Percentiles rank a stretch among this genome's conserved stretches.
Evolutionary conservation across 495 filamentous ascomycete species (phyloP).

Genomic region (Choiromyces venosus): DNA sequence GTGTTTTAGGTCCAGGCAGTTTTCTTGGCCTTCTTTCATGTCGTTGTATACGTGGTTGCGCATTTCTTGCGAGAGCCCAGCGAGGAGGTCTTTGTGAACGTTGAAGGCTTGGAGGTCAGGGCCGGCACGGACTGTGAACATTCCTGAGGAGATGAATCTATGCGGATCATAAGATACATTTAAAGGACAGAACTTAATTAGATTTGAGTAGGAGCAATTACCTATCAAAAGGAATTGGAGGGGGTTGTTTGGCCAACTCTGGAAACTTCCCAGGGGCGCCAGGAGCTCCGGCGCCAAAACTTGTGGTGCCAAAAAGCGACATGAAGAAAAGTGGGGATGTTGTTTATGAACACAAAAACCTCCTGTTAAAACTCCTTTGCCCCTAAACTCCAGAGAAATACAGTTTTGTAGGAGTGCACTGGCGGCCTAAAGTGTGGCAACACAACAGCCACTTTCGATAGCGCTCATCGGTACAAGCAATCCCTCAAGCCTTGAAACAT

Average conservation of each 20-base stretch:
- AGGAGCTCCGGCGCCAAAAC: no score
- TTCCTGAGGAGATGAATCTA: constrained; percentile 22
- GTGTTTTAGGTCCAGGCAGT: constrained; percentile 14
- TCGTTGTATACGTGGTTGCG: constrained; percentile 19
- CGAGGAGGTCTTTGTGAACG: constrained; percentile 23
- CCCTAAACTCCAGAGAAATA: background rate
- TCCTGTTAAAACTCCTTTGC: background rate
- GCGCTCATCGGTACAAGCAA: background rate
- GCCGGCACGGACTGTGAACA: constrained; percentile 16
- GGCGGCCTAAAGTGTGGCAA: background rate
- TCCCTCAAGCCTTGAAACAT: no score
- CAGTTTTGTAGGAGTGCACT: background rate
- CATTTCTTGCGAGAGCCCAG: constrained; percentile 14
- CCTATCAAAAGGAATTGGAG: background rate
- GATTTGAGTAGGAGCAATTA: background rate
- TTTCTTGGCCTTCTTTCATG: constrained; percentile 21
- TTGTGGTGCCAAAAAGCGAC: background rate
- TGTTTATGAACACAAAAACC: background rate
- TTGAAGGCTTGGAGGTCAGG: constrained; percentile 12
- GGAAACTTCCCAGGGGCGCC: background rate
- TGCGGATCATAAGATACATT: background rate
- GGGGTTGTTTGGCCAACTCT: background rate
- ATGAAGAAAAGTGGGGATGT: background rate
- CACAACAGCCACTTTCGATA: background rate
- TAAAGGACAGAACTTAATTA: background rate